Evolutionary conservation across 2,329 filamentous ascomycete genomes (phyloP).

Genomic region (Sodiomyces alkalinus): DNA sequence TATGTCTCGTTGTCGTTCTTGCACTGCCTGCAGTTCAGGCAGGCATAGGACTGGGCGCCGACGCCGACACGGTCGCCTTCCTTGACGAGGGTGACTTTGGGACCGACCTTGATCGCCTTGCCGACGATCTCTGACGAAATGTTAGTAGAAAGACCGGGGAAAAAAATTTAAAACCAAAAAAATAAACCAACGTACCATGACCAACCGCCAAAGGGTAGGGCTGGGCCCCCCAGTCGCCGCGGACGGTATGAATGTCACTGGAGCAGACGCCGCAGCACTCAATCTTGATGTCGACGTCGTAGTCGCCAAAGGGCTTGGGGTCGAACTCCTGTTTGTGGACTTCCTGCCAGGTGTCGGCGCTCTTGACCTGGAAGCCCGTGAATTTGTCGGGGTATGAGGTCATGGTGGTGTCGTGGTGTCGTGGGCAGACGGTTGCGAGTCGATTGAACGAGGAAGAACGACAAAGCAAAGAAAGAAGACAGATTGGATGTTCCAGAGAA

Average conservation of each 20-base stretch:
- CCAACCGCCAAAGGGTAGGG: slow-evolving; percentile 35
- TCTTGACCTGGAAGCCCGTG: slow-evolving; percentile 43
- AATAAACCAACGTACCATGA: slow-evolving; percentile 32
- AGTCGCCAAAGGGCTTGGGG: slow-evolving; percentile 54
- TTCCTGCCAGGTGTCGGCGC: slow-evolving; percentile 37
- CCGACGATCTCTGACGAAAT: slow-evolving; percentile 34
- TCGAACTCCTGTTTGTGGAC: slow-evolving; percentile 56
- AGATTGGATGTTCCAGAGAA: neutral
- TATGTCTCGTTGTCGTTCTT: slow-evolving; percentile 25
- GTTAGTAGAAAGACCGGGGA: too few relatives aligned
- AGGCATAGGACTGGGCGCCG: slow-evolving; percentile 37
- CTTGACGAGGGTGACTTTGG: slow-evolving; percentile 27
- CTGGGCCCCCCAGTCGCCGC: slow-evolving; percentile 39
- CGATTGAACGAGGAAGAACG: neutral
- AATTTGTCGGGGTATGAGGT: slow-evolving; percentile 40
- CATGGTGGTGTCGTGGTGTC: slow-evolving; percentile 19
- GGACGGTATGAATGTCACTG: slow-evolving; percentile 43
- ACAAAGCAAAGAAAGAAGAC: neutral
- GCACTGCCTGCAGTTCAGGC: slow-evolving; percentile 25
- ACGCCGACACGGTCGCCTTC: slow-evolving; percentile 43
- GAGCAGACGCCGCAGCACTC: slow-evolving; percentile 51
- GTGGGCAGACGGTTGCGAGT: neutral
- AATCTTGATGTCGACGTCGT: slow-evolving; percentile 60
- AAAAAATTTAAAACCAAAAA: neutral
- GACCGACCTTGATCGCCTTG: slow-evolving; percentile 23